A percentile compares a stretch with the other conserved stretches of the same genome.
These are phyloP conservation scores for Blastomyces parvus DNA, from an alignment of 2,329 filamentous ascomycete species.

Conservation along the genomic window DNA sequence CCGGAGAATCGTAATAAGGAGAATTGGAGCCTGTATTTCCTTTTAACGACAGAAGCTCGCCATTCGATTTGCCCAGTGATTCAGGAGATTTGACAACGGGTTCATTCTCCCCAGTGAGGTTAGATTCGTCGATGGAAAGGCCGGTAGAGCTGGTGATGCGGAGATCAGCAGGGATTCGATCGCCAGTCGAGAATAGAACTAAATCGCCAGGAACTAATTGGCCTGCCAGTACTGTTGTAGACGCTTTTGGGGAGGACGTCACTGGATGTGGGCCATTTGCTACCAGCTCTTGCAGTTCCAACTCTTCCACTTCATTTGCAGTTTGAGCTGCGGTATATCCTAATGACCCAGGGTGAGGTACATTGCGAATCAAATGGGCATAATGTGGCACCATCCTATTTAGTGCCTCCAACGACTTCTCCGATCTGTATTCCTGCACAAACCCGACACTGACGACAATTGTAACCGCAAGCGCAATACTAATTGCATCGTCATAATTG, in stretches of 20 bases:
- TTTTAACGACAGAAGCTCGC: slow-evolving; percentile 27
- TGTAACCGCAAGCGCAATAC: slow-evolving; percentile 89
- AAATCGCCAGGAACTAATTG: slow-evolving; percentile 87
- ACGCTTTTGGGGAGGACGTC: slow-evolving; percentile 60
- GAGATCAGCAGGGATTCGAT: slow-evolving; percentile 92
- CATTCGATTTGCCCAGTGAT: slow-evolving; percentile 38
- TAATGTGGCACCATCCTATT: slow-evolving; percentile 91
- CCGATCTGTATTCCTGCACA: slow-evolving; percentile 92
- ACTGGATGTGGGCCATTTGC: slow-evolving; percentile 42
- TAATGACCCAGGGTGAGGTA: slow-evolving; percentile 21
- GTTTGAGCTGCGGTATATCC: slow-evolving; percentile 19
- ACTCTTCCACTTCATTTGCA: slow-evolving; percentile 28
- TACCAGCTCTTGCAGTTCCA: slow-evolving; percentile 43
- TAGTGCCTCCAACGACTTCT: slow-evolving; percentile 92
- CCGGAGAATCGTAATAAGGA: slow-evolving; percentile 51
- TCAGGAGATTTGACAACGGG: slow-evolving; percentile 71
- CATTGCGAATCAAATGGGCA: slow-evolving; percentile 76
- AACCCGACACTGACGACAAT: slow-evolving; percentile 96
- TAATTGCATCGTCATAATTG: slow-evolving; percentile 89
- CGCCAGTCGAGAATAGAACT: slow-evolving; percentile 88
- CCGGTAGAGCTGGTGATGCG: slow-evolving; percentile 85
- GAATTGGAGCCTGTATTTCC: slow-evolving; percentile 33
- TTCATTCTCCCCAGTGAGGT: slow-evolving; percentile 92
- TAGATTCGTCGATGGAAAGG: slow-evolving; percentile 90
- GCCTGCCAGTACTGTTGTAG: slow-evolving; percentile 74